phyloP scores from a whole-genome alignment of 176 grass and related monocot species.

The Oryza nivara region DNA sequence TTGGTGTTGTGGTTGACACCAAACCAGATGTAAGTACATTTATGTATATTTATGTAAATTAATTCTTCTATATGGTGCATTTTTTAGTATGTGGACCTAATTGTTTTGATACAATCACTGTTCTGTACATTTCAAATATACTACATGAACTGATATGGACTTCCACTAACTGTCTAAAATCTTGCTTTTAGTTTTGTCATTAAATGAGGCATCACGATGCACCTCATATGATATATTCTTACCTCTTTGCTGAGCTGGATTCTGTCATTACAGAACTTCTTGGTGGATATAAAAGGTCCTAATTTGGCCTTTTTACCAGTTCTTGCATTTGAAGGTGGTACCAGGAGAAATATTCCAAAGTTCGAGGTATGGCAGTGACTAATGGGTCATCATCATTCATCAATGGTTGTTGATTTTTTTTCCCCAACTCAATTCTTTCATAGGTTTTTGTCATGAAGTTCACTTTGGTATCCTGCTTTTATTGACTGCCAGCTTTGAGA shows the following conservation, averaged over 20 bases:
- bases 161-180: background rate
- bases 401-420: background rate
- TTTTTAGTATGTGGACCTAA: background rate
- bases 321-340: slow-evolving; percentile 95
- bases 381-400: background rate
- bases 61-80: slow-evolving; percentile 8
- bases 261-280: slow-evolving; percentile 75
- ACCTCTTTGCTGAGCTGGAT: background rate
- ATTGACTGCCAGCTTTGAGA: background rate
- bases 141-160: background rate
- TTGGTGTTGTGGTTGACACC: slow-evolving; percentile 83
- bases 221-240: slow-evolving; percentile 29
- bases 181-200: slow-evolving; percentile 17
- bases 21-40: slow-evolving; percentile 81
- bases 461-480: background rate
- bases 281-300: slow-evolving; percentile 93
- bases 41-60: slow-evolving; percentile 14
- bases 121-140: slow-evolving; percentile 18
- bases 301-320: slow-evolving; percentile 76
- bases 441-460: slow-evolving; percentile 22
- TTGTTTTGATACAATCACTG: background rate
- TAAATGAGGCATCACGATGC: slow-evolving; percentile 2
- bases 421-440: background rate
- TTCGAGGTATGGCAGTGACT: slow-evolving; percentile 68
- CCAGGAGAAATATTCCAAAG: slow-evolving; percentile 91